Percentiles rank a stretch among this genome's conserved stretches.
Conservation (phyloP, 2,329 filamentous ascomycete species). For the Neopestalotiopsis sp. region DNA sequence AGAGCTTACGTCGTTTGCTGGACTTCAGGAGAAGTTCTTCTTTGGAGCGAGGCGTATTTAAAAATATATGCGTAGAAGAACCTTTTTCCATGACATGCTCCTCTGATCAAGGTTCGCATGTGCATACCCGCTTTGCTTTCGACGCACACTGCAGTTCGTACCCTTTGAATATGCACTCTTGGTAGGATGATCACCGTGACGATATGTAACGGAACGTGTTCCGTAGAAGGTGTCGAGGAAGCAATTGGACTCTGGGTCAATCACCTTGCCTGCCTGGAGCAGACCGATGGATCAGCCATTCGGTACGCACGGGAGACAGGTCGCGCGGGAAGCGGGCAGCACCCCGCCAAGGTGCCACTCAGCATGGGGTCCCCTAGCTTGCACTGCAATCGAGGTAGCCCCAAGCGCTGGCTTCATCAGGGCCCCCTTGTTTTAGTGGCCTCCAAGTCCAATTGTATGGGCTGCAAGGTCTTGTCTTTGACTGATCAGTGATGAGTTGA, state of each 20-base stretch:
- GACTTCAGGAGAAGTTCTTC: not conserved
- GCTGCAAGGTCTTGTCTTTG: not conserved
- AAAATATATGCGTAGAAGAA: not conserved
- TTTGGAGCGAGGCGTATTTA: not conserved
- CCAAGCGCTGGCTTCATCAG: not conserved
- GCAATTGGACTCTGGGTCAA: not conserved
- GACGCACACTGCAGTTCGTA: not conserved
- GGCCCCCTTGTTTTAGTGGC: not conserved
- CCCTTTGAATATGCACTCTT: not conserved
- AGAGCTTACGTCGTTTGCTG: not conserved
- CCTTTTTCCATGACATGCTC: not conserved
- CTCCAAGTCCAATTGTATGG: not conserved
- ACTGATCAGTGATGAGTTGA: not conserved
- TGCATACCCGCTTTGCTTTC: not conserved
- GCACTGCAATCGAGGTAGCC: not conserved
- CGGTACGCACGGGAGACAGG: slow-evolving; percentile 1
- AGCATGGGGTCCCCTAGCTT: not conserved
- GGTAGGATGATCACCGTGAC: not conserved
- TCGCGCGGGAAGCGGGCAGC: not conserved
- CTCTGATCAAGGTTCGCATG: not conserved
- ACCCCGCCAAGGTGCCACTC: not conserved
- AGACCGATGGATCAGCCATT: not conserved
- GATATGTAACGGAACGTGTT: not conserved
- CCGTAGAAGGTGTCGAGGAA: not conserved
- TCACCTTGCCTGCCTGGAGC: not conserved